Conservation (phyloP, 805 yeast genomes). For the Ogataea henricii region DNA sequence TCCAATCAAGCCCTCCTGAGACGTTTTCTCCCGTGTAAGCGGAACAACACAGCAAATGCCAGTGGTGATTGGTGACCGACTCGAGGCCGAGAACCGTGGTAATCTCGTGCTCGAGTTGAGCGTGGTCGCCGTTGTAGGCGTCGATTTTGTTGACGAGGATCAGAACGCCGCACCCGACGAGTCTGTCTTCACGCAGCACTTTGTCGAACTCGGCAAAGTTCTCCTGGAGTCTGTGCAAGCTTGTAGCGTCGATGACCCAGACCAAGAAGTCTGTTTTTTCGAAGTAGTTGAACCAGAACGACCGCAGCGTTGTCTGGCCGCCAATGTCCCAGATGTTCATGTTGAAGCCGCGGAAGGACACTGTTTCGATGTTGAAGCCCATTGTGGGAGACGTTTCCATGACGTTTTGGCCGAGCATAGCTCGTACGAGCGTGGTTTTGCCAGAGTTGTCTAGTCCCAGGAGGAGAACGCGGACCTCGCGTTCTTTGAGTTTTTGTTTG, state of each 20-base stretch:
- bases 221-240: conserved; percentile 63
- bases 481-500: conserved; percentile 80
- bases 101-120: conserved; percentile 20
- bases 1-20: conserved; percentile 44
- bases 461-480: conserved; percentile 70
- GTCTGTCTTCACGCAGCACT: conserved; percentile 63
- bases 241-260: conserved; percentile 82
- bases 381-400: conserved; percentile 77
- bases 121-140: conserved; percentile 37
- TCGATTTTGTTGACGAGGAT: conserved; percentile 79
- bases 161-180: conserved; percentile 69
- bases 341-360: conserved; percentile 44
- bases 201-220: conserved; percentile 64
- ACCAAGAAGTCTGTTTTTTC: conserved; percentile 76
- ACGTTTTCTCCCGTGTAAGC: conserved; percentile 49
- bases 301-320: conserved; percentile 79
- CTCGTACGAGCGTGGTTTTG: conserved; percentile 78
- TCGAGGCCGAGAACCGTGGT: conserved; percentile 33
- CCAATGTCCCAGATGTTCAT: conserved; percentile 82
- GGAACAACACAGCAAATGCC: conserved; percentile 46
- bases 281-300: conserved; percentile 93
- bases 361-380: conserved; percentile 80
- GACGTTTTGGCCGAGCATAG: conserved; percentile 52
- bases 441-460: conserved; percentile 92
- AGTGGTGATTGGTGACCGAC: conserved; percentile 40